A percentile compares a stretch with the other conserved stretches of the same genome.
phyloP scores from a whole-genome alignment of 495 filamentous ascomycete genomes.

The Aspergillus cristatus region DNA sequence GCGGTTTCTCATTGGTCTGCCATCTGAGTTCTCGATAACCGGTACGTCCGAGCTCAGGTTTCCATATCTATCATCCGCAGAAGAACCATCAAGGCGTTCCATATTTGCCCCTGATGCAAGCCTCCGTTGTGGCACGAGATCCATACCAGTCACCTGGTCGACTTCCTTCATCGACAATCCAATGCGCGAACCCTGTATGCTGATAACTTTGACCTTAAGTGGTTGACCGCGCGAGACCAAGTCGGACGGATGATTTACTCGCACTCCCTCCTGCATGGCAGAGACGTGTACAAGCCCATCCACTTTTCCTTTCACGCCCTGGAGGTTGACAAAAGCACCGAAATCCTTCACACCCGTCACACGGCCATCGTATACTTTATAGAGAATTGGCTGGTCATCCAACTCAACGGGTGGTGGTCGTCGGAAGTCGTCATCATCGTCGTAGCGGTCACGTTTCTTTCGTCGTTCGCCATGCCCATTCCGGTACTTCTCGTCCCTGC shows the following conservation, averaged over 20 bases:
- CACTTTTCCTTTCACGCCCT: slow-evolving; percentile 76
- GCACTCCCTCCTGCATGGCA: slow-evolving; percentile 75
- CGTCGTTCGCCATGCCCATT: slow-evolving; percentile 33
- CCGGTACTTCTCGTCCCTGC: slow-evolving; percentile 34
- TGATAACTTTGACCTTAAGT: slow-evolving; percentile 89
- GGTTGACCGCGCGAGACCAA: slow-evolving; percentile 69
- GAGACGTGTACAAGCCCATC: slow-evolving; percentile 96
- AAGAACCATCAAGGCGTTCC: slow-evolving; percentile 58
- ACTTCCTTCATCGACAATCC: slow-evolving; percentile 96
- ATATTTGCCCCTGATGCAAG: slow-evolving; percentile 90
- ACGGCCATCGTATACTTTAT: slow-evolving; percentile 83
- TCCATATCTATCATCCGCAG: slow-evolving; percentile 47
- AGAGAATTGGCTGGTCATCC: slow-evolving; percentile 71
- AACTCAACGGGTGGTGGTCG: slow-evolving; percentile 66
- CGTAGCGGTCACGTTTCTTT: slow-evolving; percentile 30
- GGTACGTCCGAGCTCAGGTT: slow-evolving; percentile 48
- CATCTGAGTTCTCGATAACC: slow-evolving; percentile 56
- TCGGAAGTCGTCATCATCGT: slow-evolving; percentile 57
- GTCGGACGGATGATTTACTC: slow-evolving; percentile 88
- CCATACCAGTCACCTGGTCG: slow-evolving; percentile 80
- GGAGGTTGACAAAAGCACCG: slow-evolving; percentile 89
- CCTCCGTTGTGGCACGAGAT: slow-evolving; percentile 70
- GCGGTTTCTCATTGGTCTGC: slow-evolving; percentile 48
- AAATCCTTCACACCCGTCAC: slow-evolving; percentile 93
- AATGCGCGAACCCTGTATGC: slow-evolving; percentile 69